Base-by-base conservation (phyloP, 345 rosid species). In the Reutealis trisperma region DNA sequence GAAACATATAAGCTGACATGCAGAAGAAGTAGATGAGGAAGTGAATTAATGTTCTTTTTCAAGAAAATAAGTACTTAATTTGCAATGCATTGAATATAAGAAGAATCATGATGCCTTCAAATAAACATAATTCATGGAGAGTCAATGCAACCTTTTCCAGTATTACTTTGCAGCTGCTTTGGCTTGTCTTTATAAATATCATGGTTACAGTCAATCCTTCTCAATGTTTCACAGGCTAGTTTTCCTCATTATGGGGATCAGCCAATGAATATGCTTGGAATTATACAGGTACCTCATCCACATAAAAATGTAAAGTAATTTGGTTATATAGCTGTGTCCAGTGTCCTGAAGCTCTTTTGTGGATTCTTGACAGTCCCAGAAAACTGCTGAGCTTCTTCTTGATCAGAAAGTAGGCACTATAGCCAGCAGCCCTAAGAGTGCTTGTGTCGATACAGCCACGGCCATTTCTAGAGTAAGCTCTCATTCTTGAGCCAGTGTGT, bases 381-480 rank as follows among this genome's bases (percentile, higher is more conserved):
- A 94, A 88, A 90, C 85, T 74, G 97, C 97, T 22, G 99, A 94
- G 87, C 86, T 93, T 72, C 91, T 94, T 81, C 99, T 93, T 80
- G 98, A 94, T 89, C 62, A 81, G 85, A 88, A 89, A 78, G 87
- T 91, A 76, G 80, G 86, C 82, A 84, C 92, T 18, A 72, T 93
- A 55, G 75, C 89, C 58, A 87, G 93, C 86, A 84, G 96, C 78
- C 83, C 92, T 8, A 78, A 70, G 58, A 79, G 80, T 64, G 90
- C 96, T 44, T 87, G 90, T 78, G 68, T 74, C 34, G 94, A 88
- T 73, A 89, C 97, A 67, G 94, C 96, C 44, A 77, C 21, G 71
- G 81, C 85, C 19, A 89, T 93, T 70, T 88, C 93, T 63, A 83
- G 75, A 70, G 98, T 93, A 84, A 86, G 87, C 77, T 79, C 59